Evolutionary conservation across 257 asterid species (phyloP).

Genomic region (Paraleonurus japonicus): DNA sequence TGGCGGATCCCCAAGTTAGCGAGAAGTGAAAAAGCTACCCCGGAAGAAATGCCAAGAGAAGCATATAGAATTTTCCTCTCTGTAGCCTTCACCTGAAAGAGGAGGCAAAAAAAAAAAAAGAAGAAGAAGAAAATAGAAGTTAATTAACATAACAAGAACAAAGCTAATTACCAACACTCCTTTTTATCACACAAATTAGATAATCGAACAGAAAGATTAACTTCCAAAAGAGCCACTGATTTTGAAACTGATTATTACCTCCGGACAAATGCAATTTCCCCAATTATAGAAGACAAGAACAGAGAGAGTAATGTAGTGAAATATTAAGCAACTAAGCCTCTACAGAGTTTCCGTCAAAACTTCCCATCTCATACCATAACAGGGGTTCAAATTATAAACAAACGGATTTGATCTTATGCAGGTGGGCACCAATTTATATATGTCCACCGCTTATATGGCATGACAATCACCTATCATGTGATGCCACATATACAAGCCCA

Average conservation of each 20-base stretch:
- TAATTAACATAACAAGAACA: background rate
- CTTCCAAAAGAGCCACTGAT: background rate
- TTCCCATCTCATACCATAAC: background rate
- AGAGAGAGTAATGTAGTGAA: background rate
- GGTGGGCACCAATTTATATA: too few species aligned
- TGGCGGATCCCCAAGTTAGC: background rate
- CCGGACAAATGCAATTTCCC: background rate
- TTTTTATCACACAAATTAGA: background rate
- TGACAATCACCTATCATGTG: too few species aligned
- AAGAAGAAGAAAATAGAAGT: too few species aligned
- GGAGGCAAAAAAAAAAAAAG: background rate
- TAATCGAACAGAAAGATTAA: background rate
- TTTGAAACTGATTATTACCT: background rate
- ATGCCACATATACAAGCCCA: too few species aligned
- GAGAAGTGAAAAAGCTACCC: conserved; percentile 1
- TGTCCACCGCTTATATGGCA: too few species aligned
- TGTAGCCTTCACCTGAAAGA: background rate
- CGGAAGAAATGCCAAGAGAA: background rate
- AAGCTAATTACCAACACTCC: background rate
- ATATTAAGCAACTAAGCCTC: background rate
- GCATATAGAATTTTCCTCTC: background rate
- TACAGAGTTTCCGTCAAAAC: background rate
- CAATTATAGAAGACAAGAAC: background rate
- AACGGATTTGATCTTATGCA: too few species aligned
- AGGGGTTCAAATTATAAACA: background rate